Conservation (phyloP, 208 protist genomes). For the Leptomonas pyrrhocoris region DNA sequence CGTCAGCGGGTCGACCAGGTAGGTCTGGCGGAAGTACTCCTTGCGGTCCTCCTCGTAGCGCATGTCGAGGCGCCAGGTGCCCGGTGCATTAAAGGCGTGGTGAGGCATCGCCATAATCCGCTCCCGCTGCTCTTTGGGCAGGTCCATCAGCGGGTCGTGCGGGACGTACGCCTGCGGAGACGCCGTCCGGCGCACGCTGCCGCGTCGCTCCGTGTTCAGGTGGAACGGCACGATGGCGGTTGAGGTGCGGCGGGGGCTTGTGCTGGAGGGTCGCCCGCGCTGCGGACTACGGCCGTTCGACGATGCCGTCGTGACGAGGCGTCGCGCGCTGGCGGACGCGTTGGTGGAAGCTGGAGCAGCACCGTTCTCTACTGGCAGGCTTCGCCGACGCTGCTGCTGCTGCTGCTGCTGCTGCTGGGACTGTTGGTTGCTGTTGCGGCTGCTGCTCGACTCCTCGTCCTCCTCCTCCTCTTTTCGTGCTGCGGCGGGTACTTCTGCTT, state of each 20-base stretch:
- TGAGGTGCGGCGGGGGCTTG: neutral
- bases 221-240: slow-evolving; percentile 23
- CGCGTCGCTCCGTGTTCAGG: slow-evolving; percentile 27
- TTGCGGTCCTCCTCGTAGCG: slow-evolving; percentile 63
- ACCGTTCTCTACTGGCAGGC: too few species aligned
- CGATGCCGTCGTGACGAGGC: neutral
- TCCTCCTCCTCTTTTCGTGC: neutral
- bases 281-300: slow-evolving; percentile 10
- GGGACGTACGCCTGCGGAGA: slow-evolving; percentile 15
- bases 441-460: neutral
- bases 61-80: slow-evolving; percentile 52
- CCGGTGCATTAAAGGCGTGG: slow-evolving; percentile 9
- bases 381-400: neutral
- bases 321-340: neutral
- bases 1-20: slow-evolving; percentile 60
- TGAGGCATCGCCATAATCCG: slow-evolving; percentile 31
- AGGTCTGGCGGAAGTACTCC: slow-evolving; percentile 57
- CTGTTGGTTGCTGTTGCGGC: neutral
- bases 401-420: neutral
- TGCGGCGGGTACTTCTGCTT: neutral
- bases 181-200: slow-evolving; percentile 13
- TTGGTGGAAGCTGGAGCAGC: neutral
- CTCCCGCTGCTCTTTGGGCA: slow-evolving; percentile 27
- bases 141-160: slow-evolving; percentile 15
- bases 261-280: slow-evolving; percentile 7